Evolutionary conservation across 1,284 basidiomycete species (phyloP).

Genomic region (Marasmius fiardii): DNA sequence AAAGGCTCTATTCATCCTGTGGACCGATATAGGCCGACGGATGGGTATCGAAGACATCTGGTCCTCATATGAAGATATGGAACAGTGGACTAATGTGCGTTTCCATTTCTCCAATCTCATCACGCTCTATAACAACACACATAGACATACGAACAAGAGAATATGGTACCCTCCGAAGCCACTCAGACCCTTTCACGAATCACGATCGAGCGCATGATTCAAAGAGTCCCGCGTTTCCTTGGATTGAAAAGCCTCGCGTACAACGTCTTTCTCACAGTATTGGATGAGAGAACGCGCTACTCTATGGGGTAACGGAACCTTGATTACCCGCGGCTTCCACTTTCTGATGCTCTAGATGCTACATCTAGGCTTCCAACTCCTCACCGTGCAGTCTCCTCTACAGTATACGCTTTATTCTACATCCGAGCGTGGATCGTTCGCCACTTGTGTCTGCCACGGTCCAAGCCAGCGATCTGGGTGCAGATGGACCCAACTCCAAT

Average conservation of each 20-base stretch:
- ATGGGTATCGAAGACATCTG: slow-evolving; percentile 9
- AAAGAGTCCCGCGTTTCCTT: neutral
- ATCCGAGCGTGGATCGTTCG: slow-evolving; percentile 3
- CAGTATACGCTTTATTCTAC: neutral
- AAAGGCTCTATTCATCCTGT: slow-evolving; percentile 8
- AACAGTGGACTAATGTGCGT: slow-evolving; percentile 6
- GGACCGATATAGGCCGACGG: slow-evolving; percentile 5
- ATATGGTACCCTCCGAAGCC: slow-evolving; percentile 5
- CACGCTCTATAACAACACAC: neutral
- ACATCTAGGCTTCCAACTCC: slow-evolving; percentile 3
- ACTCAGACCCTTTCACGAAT: neutral
- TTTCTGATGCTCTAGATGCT: neutral
- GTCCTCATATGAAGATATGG: slow-evolving; percentile 8
- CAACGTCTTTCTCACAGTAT: slow-evolving; percentile 2
- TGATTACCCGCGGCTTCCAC: neutral
- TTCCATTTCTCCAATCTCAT: neutral
- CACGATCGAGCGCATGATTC: neutral
- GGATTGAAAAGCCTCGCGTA: neutral
- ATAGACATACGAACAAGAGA: slow-evolving; percentile 5
- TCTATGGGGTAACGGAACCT: neutral
- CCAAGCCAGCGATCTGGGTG: slow-evolving; percentile 7
- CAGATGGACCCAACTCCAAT: neutral
- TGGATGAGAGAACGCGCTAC: slow-evolving; percentile 1
- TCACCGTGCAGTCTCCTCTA: neutral
- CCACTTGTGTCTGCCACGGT: slow-evolving; percentile 4